These are phyloP conservation scores for Jackrogersella minutella DNA, from an alignment of 495 filamentous ascomycete genomes.

Conservation along the genomic window DNA sequence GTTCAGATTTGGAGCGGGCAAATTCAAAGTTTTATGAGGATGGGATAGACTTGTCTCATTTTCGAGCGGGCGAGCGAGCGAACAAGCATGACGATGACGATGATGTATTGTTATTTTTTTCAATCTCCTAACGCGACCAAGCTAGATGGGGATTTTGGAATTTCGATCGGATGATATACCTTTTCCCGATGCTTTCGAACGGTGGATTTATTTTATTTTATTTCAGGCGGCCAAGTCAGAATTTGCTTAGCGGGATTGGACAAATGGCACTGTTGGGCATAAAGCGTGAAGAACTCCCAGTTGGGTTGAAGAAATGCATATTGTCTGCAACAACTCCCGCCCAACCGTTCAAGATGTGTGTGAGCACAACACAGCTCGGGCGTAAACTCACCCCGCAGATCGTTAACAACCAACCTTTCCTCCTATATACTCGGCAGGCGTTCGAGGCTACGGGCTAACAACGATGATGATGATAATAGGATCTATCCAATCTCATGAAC, in stretches of 20 bases:
- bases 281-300: constrained; percentile 26
- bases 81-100: constrained; percentile 21
- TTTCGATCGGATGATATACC: constrained; percentile 19
- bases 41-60: constrained; percentile 37
- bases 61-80: constrained; percentile 27
- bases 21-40: constrained; percentile 2
- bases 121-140: constrained; percentile 18
- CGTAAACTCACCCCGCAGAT: constrained; percentile 27
- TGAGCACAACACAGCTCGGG: constrained; percentile 29
- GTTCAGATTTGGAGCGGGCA: constrained; percentile 16
- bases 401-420: not conserved
- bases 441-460: not conserved
- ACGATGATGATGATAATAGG: no score
- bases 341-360: constrained; percentile 20
- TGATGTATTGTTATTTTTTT: constrained; percentile 34
- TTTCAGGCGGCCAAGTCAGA: constrained; percentile 29
- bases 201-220: no score
- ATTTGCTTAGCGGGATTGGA: constrained; percentile 27
- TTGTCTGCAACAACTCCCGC: constrained; percentile 25
- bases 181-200: constrained; percentile 13
- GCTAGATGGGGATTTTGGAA: constrained; percentile 23
- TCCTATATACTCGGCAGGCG: not conserved
- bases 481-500: constrained; percentile 2
- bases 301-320: constrained; percentile 33
- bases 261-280: constrained; percentile 30